A percentile compares a stretch with the other conserved stretches of the same genome.
phyloP scores from a whole-genome alignment of 2,329 filamentous ascomycete genomes.

The Xylariales sp. region DNA sequence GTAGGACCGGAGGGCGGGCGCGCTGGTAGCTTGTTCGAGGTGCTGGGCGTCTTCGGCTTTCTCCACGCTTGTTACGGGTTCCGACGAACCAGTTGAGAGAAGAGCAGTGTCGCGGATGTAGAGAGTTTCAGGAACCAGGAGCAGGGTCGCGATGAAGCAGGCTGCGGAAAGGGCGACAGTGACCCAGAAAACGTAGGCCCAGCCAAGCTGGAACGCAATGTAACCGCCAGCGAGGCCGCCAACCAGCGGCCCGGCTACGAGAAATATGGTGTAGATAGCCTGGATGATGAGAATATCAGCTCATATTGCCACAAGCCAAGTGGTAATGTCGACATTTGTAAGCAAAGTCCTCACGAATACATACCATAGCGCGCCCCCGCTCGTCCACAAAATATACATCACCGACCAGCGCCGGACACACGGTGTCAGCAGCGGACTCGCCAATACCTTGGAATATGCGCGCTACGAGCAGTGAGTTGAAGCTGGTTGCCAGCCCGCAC shows the following conservation, averaged over 20 bases:
- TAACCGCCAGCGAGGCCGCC: slow-evolving; percentile 32
- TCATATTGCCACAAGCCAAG: no score
- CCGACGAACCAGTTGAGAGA: no score
- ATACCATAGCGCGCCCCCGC: slow-evolving; percentile 28
- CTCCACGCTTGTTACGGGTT: not conserved
- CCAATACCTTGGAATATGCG: slow-evolving; percentile 28
- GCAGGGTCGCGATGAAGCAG: slow-evolving; percentile 17
- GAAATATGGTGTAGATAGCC: slow-evolving; percentile 26
- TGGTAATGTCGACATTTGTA: no score
- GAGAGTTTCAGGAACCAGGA: slow-evolving; percentile 30
- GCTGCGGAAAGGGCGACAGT: slow-evolving; percentile 18
- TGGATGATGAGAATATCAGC: not conserved
- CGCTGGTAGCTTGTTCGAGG: not conserved
- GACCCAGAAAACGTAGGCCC: slow-evolving; percentile 28
- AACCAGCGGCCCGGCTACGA: slow-evolving; percentile 24
- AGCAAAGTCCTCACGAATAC: no score
- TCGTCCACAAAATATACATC: slow-evolving; percentile 32
- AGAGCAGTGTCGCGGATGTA: slow-evolving; percentile 9
- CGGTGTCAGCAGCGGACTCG: slow-evolving; percentile 27
- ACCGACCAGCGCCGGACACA: slow-evolving; percentile 27
- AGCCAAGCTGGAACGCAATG: slow-evolving; percentile 26
- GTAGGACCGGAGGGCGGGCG: not conserved
- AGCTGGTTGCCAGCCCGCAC: slow-evolving; percentile 18
- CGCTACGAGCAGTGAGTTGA: slow-evolving; percentile 20
- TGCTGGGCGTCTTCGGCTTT: not conserved